These are phyloP conservation scores for Fonsecaea pugnacius DNA, from an alignment of 2,329 filamentous ascomycete species.

Conservation along the genomic window DNA sequence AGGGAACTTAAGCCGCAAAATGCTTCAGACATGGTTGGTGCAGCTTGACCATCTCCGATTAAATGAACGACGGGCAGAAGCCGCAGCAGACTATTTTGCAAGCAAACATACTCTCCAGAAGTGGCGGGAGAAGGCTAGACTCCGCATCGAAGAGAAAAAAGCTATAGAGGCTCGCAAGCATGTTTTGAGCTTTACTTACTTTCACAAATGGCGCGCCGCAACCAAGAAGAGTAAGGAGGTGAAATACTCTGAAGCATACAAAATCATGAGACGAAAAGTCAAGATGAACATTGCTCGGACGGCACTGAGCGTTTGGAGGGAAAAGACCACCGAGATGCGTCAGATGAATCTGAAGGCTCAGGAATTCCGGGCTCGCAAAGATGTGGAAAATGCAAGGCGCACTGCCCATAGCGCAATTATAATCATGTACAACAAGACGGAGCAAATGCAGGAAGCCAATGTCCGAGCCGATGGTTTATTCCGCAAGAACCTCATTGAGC, in stretches of 20 bases:
- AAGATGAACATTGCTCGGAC: slow-evolving; percentile 31
- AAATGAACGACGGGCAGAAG: slow-evolving; percentile 26
- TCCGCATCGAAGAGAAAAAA: slow-evolving; percentile 16
- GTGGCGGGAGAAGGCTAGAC: slow-evolving; percentile 20
- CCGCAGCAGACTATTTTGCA: slow-evolving; percentile 31
- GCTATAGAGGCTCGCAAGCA: slow-evolving; percentile 20
- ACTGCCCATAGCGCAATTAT: slow-evolving; percentile 27
- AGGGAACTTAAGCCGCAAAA: slow-evolving; percentile 19
- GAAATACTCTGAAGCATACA: slow-evolving; percentile 31
- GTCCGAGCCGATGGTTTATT: slow-evolving; percentile 19
- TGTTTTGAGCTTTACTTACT: slow-evolving; percentile 22
- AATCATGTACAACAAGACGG: slow-evolving; percentile 26
- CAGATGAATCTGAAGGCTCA: slow-evolving; percentile 24
- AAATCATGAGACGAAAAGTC: slow-evolving; percentile 30
- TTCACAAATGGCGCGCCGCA: slow-evolving; percentile 22
- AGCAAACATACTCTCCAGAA: slow-evolving; percentile 27
- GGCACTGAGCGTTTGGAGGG: slow-evolving; percentile 25
- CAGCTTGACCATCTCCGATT: slow-evolving; percentile 18
- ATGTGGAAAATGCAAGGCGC: slow-evolving; percentile 19
- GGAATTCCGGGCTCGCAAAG: slow-evolving; percentile 27
- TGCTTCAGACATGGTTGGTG: slow-evolving; percentile 24
- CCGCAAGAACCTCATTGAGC: slow-evolving; percentile 20
- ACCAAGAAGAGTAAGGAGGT: slow-evolving; percentile 23
- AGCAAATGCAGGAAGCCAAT: slow-evolving; percentile 20
- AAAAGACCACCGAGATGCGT: slow-evolving; percentile 21